Base-by-base conservation (phyloP, 2,329 filamentous ascomycete species). In the Stemphylium lycopersici region DNA sequence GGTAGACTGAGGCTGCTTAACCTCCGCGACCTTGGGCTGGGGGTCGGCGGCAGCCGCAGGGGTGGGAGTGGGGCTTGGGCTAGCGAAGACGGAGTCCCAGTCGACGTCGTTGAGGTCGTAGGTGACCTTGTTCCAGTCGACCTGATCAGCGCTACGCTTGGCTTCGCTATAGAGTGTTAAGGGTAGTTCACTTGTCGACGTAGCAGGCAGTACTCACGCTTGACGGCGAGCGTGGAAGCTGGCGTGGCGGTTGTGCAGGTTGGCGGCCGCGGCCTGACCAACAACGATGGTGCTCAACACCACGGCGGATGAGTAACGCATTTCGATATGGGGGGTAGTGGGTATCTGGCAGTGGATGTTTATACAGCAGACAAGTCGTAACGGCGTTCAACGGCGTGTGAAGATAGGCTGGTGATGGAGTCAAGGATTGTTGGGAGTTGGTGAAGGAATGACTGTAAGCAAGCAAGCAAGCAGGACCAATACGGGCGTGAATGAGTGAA, bases 401-500 rank as follows among this genome's bases (percentile, higher is more conserved):
- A 42, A 34, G 41, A 48, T 22, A 49, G 38, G 48, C 32, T 40
- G 52, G 22, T 45, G 38, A 32, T 36, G 44, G 29, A 47, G 42
- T 29, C 37, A 47, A 43, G 42, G 39, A 50, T 48, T 24, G 46
- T 52, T 49, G 49, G 42, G 32, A 37, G 15, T 20, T 32, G 22
- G 24, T 47, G 46, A 70, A 71, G 46, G 69, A 71, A 61, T 65
- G 71, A 69, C 64, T 66, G 60, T 61, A 55, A 54, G 49, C 48
- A 31, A 33, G 48, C 48, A 52, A 39, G 31, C 39, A 50, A 15
- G 49, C 41, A 65, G 56, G 48, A 61, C 58, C 55, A 65, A 67
- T 59, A 61, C 64, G 55, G 61, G 70, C 71, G 70, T 74, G 62
- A 74, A 73, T 52, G 71, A 74, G 70, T 74, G 71, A 72, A 74